Evolutionary conservation across 169 alveolate species (phyloP), one percentile per base, ranked within the genome.

Genomic region (Plasmodium vinckei): DNA sequence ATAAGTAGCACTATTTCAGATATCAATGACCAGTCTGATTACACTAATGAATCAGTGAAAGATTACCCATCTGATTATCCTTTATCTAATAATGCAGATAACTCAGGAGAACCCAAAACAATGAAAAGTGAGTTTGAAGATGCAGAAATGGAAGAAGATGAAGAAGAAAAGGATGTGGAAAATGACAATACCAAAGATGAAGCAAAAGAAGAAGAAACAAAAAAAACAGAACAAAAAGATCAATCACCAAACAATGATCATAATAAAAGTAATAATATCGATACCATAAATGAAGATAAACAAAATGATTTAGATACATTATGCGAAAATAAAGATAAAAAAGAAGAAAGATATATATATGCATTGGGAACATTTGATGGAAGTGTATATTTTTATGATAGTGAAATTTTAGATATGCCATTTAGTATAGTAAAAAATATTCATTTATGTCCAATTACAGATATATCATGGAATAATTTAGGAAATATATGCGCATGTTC

Each of bases 371-470:
- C 98, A 23, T 87, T 95, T 64, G 97, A 95, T 67, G 98, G 98
- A 9, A 93, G 96, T 72, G 91, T 96, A 33, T 93, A 95, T 73
- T 91, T 96, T 69, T 95, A 95, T 87, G 98, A 96, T 87, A 95
- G 97, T 44, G 94, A 94, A 71, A 95, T 93, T 63, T 56, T 94
- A 46, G 89, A 87, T 47, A 93, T 93, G 25, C 99, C 99, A 53
- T 94, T 96, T 53, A 97, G 97, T 59, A 96, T 97, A 73, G 94
- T 97, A 42, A 96, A 97, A 60, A 96, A 96, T 92, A 95, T 96
- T 25, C 99, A 97, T 92, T 95, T 95, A 87, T 96, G 97, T 87
- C 95, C 98, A 27, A 96, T 97, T 88, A 97, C 98, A 10, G 99
- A 97, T 88, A 92, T 96, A 33, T 94, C 98, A 53, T 97, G 99